Conservation (phyloP, 805 yeast species). For the Blastobotrys chiropterorum region DNA sequence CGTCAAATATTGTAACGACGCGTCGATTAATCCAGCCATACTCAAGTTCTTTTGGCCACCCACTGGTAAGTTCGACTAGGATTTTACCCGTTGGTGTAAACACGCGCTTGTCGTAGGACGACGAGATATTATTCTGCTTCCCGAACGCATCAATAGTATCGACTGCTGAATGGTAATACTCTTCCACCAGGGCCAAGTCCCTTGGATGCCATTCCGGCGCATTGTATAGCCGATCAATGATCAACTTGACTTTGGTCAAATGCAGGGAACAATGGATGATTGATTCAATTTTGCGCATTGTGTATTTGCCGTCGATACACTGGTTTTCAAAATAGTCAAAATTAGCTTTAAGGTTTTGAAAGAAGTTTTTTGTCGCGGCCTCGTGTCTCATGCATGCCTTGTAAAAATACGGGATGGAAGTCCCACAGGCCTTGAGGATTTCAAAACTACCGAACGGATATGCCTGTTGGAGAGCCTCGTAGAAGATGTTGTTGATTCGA, state of each 20-base stretch:
- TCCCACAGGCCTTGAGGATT: slow-evolving; percentile 71
- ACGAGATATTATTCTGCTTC: slow-evolving; percentile 35
- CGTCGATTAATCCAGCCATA: slow-evolving; percentile 84
- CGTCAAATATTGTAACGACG: slow-evolving; percentile 69
- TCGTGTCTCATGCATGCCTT: slow-evolving; percentile 92
- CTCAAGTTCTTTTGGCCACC: slow-evolving; percentile 84
- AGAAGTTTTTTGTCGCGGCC: slow-evolving; percentile 74
- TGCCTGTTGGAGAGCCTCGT: slow-evolving; percentile 68
- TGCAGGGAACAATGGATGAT: slow-evolving; percentile 67
- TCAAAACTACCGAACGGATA: slow-evolving; percentile 66
- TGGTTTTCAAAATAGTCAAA: background rate
- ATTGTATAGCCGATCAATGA: slow-evolving; percentile 52
- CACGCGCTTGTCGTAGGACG: slow-evolving; percentile 54
- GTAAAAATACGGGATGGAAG: slow-evolving; percentile 82
- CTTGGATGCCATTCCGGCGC: slow-evolving; percentile 41
- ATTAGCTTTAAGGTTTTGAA: slow-evolving; percentile 36
- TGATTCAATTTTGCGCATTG: slow-evolving; percentile 50
- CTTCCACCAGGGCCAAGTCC: slow-evolving; percentile 28
- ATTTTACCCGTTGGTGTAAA: slow-evolving; percentile 91
- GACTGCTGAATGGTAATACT: slow-evolving; percentile 47
- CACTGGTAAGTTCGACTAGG: slow-evolving; percentile 71
- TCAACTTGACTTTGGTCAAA: slow-evolving; percentile 61
- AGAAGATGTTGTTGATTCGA: slow-evolving; percentile 76
- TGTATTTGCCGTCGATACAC: slow-evolving; percentile 27
- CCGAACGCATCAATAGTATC: slow-evolving; percentile 82